Base-by-base conservation (phyloP, 495 filamentous ascomycete species). In the Lophiostoma macrostomum region DNA sequence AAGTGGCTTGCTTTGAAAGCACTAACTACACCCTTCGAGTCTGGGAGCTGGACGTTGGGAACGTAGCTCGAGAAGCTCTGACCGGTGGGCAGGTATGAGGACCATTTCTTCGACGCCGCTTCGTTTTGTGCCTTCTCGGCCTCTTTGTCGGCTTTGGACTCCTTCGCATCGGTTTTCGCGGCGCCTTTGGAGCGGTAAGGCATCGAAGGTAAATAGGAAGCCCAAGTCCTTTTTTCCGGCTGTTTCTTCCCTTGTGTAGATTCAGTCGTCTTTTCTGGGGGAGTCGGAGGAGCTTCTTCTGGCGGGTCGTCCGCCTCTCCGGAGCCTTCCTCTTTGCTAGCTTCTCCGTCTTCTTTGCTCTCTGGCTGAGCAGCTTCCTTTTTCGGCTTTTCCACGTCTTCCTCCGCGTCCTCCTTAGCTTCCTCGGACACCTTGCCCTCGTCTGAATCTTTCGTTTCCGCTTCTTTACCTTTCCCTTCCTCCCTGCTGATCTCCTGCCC, bases 61-160 rank as follows among this genome's bases (percentile, higher is more conserved):
- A 68, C 31, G 39, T 69, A 69, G 39, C 43, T 58, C 12, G 64
- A 65, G 58, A 68, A 69, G 23, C 64, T 61, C 37, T 67, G 56
- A 38, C 68, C 68, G 16, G 67, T 66, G 1, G 68, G 67, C 18
- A 72, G 46, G 36, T 67, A 70, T 3, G 66, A 63, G 14, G 53
- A 48, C 69, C 69, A 72, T 29, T 57, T 64, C 53, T 56, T 56
- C 11, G 66, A 64, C 16, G 56, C 56, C 1, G 46, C 49, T 48
- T 66, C 63, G 32, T 60, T 63, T 28, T 66, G 54, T 3, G 52
- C 53, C 35, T 65, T 61, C 30, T 61, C 46, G 18, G 61, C 48
- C 37, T 62, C 53, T 32, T 56, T 30, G 11, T 48, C 50, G 1
- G 38, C 38, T 53, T 54, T 43, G 5, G 38, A 18, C n/a, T 51